Evolutionary conservation across 2,329 filamentous ascomycete species (phyloP), one percentile per base, ranked within the genome.

Genomic region (Calonectria leucothoes): DNA sequence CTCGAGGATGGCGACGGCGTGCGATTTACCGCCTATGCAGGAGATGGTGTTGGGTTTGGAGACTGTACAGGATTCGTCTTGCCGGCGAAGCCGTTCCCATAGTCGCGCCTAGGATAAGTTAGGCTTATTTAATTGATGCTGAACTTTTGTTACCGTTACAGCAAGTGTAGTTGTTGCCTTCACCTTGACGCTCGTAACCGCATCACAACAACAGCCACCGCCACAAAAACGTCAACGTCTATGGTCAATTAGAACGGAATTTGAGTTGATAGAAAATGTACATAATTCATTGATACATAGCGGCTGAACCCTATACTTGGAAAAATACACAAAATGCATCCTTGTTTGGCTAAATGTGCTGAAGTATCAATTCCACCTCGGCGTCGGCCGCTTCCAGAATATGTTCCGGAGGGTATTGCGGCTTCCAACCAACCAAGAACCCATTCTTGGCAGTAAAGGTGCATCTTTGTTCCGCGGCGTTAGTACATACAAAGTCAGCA

Each of bases 341-440:
- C n/a, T n/a, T n/a, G n/a, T 23, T 25, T 49, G 4, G 15, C 31
- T 49, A 49, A 29, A 42, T 25, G 17, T 52, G 37, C n/a, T 51
- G 35, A n/a, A 64, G 29, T 11, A 63, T 25, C 27, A 61, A 20
- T 14, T 87, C 84, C 2, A 89, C 87, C 71, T 90, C 88, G 0
- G 81, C 84, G 55, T 86, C 86, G 1, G 85, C 86, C 35, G 77
- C 78, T 57, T 89, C 85, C 1, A 90, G 74, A 14, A 89, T 86
- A 78, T 90, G 86, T 65, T 86, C 80, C 0, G 87, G 78, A 0
- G 77, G 37, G 73, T 85, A 88, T 20, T 82, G 69, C 0, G 88
- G 82, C 67, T 81, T 84, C 88, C 88, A 90, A 0, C 87, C 88
- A 90, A 0, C 87, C 88, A 48, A 90, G 81, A 25, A 81, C 76